Base-by-base conservation (phyloP, 2,329 filamentous ascomycete species). In the Hymenotorrendiella dingleyae region DNA sequence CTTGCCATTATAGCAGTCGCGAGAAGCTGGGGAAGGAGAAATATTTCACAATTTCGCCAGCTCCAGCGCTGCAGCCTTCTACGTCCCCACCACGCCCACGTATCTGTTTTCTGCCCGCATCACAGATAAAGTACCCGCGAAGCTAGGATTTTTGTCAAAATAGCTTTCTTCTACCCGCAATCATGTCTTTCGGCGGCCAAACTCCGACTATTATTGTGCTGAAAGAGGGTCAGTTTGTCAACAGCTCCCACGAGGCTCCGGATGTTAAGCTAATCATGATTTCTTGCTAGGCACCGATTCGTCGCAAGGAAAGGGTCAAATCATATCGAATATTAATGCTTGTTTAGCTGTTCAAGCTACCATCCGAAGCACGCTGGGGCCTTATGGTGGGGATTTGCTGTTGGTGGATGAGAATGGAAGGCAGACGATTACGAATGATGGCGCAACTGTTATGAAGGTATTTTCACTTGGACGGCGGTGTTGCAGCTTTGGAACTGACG, bases 391-490 rank as follows among this genome's bases (percentile, higher is more conserved):
- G 61, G 93, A 98, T 70, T 71, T 97, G 64, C 76, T 98, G 65
- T 83, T 98, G 70, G 91, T 97, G 43, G 93, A 97, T 68, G 83
- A 82, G 67, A 96, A 96, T 74, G 93, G 93, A 66, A 83, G 72
- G 67, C 89, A 96, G 71, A 98, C 93, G 42, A 97, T 98, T 64
- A 98, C 93, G 58, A 98, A 98, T 69, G 93, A 98, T 71, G 93
- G 93, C 62, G 93, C 93, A 36, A 98, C 93, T 38, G 93, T 97
- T 49, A 98, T 98, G 93, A 97, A 96, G 82, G 86, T 88, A 65
- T 43, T 6, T 12, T 27, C 21, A 12, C 28, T n/a, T n/a, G n/a
- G n/a, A 29, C 10, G 19, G 7, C 10, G 5, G 12, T 8, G 7
- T 4, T 21, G 2, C 11, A 54, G 28, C 35, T 42, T 46, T 23